These are phyloP conservation scores for Lipomyces sp. DNA, from an alignment of 805 yeast genomes.

Conservation along the genomic window DNA sequence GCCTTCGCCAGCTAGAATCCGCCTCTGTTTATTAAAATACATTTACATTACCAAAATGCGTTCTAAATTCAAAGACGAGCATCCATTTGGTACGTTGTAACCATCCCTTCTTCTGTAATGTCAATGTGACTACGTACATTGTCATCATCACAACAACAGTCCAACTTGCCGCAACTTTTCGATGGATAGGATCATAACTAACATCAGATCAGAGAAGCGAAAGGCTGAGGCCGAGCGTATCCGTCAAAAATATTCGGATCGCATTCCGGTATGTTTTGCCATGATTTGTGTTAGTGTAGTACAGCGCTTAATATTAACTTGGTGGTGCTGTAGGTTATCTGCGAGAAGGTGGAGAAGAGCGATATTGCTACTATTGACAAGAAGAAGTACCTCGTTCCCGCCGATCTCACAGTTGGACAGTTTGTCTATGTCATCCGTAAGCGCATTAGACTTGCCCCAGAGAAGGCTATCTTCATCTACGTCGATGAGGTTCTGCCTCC, in stretches of 20 bases:
- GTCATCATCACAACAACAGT: neutral
- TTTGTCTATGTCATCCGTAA: conserved; percentile 97
- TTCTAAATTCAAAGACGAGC: conserved; percentile 93
- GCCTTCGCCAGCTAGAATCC: neutral
- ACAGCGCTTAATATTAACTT: neutral
- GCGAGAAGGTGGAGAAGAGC: conserved; percentile 95
- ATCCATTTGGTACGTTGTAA: conserved; percentile 76
- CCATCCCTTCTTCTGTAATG: neutral
- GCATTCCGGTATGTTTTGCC: conserved; percentile 69
- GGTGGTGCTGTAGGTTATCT: conserved; percentile 58
- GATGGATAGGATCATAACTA: neutral
- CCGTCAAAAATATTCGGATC: conserved; percentile 82
- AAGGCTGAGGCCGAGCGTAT: conserved; percentile 93
- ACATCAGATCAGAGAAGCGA: conserved; percentile 67
- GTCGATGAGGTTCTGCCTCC: conserved; percentile 98
- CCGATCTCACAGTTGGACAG: conserved; percentile 96
- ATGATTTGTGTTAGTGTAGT: neutral
- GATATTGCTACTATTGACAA: conserved; percentile 96
- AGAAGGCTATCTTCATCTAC: conserved; percentile 96
- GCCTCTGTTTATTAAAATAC: neutral
- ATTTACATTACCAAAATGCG: conserved; percentile 57
- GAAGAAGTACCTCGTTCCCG: conserved; percentile 94
- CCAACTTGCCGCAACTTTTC: neutral
- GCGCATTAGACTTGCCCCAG: conserved; percentile 93
- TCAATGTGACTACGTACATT: neutral